Conservation (phyloP, 345 rosid genomes). For the Triadica sebifera region DNA sequence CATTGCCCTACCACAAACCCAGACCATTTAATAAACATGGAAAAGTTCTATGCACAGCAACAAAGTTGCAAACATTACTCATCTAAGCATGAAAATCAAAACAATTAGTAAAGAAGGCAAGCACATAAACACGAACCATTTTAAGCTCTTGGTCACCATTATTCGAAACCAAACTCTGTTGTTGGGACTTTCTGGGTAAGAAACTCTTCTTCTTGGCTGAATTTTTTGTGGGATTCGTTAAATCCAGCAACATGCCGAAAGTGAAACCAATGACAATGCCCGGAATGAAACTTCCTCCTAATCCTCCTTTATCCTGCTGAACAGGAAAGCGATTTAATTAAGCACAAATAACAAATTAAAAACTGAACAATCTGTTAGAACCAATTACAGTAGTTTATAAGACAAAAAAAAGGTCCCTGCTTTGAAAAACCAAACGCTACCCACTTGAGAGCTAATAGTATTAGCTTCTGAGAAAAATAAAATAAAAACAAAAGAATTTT, state of each 20-base stretch:
- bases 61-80: not conserved
- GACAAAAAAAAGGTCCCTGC: not conserved
- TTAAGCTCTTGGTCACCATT: constrained; percentile 66
- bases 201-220: constrained; percentile 52
- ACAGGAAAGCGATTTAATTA: not conserved
- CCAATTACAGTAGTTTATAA: not conserved
- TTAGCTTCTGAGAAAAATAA: not conserved
- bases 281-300: constrained; percentile 71
- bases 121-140: constrained; percentile 46
- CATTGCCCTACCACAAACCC: too few relatives aligned
- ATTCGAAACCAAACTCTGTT: constrained; percentile 34
- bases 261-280: constrained; percentile 84
- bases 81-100: not conserved
- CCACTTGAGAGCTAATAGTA: not conserved
- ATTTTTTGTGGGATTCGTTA: constrained; percentile 46
- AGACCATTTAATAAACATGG: not conserved
- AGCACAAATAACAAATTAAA: not conserved
- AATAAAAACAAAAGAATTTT: not conserved
- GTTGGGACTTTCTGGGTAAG: constrained; percentile 53
- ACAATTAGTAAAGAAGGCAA: not conserved
- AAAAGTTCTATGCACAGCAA: not conserved
- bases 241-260: constrained; percentile 71
- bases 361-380: not conserved
- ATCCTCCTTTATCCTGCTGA: constrained; percentile 45
- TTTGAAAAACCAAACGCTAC: not conserved